Percentiles rank a stretch among this genome's conserved stretches.
Evolutionary conservation across 805 yeast genomes (phyloP).

Genomic region (Saccharomycopsis microspora): DNA sequence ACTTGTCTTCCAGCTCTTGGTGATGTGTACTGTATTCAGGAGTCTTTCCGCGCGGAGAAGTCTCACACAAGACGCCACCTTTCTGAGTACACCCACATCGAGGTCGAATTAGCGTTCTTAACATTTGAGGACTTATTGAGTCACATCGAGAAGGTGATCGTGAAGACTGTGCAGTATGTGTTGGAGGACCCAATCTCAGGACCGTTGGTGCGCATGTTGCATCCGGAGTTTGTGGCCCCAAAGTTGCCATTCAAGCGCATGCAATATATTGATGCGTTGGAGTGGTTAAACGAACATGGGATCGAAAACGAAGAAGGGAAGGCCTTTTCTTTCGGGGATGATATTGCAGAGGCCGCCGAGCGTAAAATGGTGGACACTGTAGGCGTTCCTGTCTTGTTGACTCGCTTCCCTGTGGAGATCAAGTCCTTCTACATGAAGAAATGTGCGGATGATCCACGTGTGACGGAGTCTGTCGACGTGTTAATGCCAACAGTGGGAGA

Average conservation of each 20-base stretch:
- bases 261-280: constrained; percentile 83
- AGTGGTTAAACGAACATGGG: constrained; percentile 93
- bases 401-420: constrained; percentile 92
- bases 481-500: constrained; percentile 99
- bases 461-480: constrained; percentile 96
- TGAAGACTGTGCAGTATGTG: constrained; percentile 59
- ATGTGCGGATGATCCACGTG: constrained; percentile 81
- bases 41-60: constrained; percentile 97
- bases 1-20: constrained; percentile 94
- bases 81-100: constrained; percentile 94
- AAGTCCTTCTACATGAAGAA: constrained; percentile 97
- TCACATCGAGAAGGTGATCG: constrained; percentile 76
- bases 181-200: constrained; percentile 89
- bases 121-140: constrained; percentile 74
- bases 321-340: constrained; percentile 92
- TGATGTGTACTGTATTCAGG: constrained; percentile 95
- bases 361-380: constrained; percentile 95
- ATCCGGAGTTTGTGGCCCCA: constrained; percentile 86
- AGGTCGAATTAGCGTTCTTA: constrained; percentile 85
- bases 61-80: constrained; percentile 98
- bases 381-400: constrained; percentile 85
- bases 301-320: constrained; percentile 93
- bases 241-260: constrained; percentile 79
- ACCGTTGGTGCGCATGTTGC: constrained; percentile 77
- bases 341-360: constrained; percentile 99